phyloP scores from a whole-genome alignment of 208 protist genomes.

The Angomonas deanei region DNA sequence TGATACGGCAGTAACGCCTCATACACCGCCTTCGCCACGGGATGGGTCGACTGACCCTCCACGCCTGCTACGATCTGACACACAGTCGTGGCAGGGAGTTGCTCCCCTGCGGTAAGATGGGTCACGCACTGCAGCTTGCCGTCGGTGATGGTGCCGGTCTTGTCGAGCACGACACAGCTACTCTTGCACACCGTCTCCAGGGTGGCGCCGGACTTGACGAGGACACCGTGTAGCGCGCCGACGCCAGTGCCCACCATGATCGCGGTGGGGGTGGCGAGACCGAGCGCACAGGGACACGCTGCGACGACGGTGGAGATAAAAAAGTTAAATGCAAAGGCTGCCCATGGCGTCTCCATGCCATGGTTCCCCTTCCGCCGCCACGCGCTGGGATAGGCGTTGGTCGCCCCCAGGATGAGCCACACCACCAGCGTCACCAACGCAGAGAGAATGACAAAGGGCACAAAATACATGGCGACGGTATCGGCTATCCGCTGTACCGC shows the following conservation, averaged over 20 bases:
- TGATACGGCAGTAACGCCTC: constrained; percentile 10
- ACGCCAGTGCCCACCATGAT: constrained; percentile 97
- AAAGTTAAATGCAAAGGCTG: constrained; percentile 91
- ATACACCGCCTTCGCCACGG: constrained; percentile 81
- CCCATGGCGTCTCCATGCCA: constrained; percentile 13
- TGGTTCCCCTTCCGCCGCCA: constrained; percentile 39
- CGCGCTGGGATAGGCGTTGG: constrained; percentile 47
- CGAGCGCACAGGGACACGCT: constrained; percentile 96
- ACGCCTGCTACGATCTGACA: constrained; percentile 32
- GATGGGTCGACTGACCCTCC: constrained; percentile 79
- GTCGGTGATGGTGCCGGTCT: constrained; percentile 97
- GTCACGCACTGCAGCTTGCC: constrained; percentile 81
- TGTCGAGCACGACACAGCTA: constrained; percentile 93
- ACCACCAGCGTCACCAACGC: constrained; percentile 85
- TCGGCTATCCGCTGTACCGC: constrained; percentile 93
- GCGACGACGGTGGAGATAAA: constrained; percentile 94
- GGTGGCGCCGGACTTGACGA: constrained; percentile 91
- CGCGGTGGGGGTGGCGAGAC: constrained; percentile 95
- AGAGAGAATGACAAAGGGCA: constrained; percentile 87
- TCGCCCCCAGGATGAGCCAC: constrained; percentile 81
- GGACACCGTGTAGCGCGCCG: constrained; percentile 82
- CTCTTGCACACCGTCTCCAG: constrained; percentile 84
- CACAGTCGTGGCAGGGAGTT: constrained; percentile 8
- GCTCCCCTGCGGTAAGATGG: not conserved
- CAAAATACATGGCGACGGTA: constrained; percentile 89